A percentile compares a stretch with the other conserved stretches of the same genome.
Conservation (phyloP, 2,329 filamentous ascomycete species). For the Aspergillus nomiae region DNA sequence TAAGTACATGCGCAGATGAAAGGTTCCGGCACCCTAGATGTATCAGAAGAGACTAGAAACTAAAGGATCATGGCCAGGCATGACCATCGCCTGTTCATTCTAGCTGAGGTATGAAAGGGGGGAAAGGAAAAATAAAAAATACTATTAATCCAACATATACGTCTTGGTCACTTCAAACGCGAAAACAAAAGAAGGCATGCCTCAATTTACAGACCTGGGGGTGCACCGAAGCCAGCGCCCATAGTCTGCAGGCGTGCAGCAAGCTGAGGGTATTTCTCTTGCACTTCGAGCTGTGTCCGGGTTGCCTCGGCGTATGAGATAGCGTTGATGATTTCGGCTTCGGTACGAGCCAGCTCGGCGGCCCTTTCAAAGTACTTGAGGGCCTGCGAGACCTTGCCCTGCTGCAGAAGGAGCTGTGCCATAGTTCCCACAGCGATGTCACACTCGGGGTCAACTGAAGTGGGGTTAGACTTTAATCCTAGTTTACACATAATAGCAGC, state of each 20-base stretch:
- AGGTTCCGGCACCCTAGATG: conserved; percentile 16
- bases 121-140: conserved; percentile 14
- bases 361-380: conserved; percentile 97
- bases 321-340: conserved; percentile 94
- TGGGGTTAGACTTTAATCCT: conserved; percentile 16
- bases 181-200: conserved; percentile 14
- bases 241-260: conserved; percentile 70
- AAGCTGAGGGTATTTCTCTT: conserved; percentile 81
- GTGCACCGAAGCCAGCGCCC: conserved; percentile 44
- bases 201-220: conserved; percentile 35
- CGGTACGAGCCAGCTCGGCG: conserved; percentile 89
- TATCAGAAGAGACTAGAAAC: conserved; percentile 12
- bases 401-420: conserved; percentile 94
- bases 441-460: conserved; percentile 89
- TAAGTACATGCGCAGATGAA: conserved; percentile 33
- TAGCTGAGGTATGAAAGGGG: conserved; percentile 2
- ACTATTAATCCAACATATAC: conserved; percentile 11
- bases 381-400: conserved; percentile 94
- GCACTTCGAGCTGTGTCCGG: conserved; percentile 89
- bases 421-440: conserved; percentile 98
- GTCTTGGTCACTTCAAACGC: conserved; percentile 6
- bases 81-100: conserved; percentile 5
- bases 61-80: conserved; percentile 9
- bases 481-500: neutral
- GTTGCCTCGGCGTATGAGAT: conserved; percentile 97